phyloP scores from a whole-genome alignment of 768 basidiomycete species.

The Podaxis sp. region DNA sequence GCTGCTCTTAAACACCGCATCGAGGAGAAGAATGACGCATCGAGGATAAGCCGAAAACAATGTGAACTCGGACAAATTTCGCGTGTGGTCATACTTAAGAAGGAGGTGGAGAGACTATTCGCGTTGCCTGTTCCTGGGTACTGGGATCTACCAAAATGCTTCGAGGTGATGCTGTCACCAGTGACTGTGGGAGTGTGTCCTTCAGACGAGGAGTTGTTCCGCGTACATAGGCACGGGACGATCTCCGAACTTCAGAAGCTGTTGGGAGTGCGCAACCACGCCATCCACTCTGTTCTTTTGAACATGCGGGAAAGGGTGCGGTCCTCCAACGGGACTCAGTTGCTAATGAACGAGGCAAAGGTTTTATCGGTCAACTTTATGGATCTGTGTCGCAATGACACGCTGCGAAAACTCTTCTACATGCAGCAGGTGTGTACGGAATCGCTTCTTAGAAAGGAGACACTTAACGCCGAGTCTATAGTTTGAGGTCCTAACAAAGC shows the following conservation, averaged over 20 bases:
- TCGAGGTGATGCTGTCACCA: conserved; percentile 22
- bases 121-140: conserved; percentile 45
- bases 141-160: conserved; percentile 43
- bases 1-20: conserved; percentile 31
- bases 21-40: conserved; percentile 19
- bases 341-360: conserved; percentile 42
- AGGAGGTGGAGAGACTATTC: conserved; percentile 38
- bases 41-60: conserved; percentile 12
- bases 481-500: conserved; percentile 45
- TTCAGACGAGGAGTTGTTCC: conserved; percentile 35
- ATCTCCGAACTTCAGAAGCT: conserved; percentile 18
- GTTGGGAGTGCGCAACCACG: conserved; percentile 29
- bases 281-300: conserved; percentile 29
- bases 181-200: conserved; percentile 22
- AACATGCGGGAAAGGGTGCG: conserved; percentile 24
- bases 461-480: conserved; percentile 15
- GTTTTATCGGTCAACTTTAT: conserved; percentile 36
- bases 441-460: background rate
- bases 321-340: conserved; percentile 19
- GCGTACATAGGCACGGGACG: conserved; percentile 21
- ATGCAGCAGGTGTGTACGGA: conserved; percentile 41
- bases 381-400: conserved; percentile 40
- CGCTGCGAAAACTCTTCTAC: conserved; percentile 46
- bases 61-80: conserved; percentile 41
- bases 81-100: conserved; percentile 39